Base-by-base conservation (phyloP, 2,329 filamentous ascomycete species). In the Zasmidium citrigriseum region DNA sequence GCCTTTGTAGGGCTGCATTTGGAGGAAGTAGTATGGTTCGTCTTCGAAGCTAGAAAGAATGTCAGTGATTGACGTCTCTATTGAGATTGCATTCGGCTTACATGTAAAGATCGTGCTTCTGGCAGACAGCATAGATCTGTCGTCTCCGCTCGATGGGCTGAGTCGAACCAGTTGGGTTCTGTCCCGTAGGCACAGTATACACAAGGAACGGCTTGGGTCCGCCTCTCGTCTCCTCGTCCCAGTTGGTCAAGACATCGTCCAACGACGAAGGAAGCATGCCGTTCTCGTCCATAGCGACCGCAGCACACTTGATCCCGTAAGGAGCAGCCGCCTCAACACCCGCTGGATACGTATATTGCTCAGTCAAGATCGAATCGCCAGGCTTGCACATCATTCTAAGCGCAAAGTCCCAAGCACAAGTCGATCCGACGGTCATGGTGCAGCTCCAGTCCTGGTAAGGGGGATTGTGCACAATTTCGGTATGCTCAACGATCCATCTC, bases 11-110 rank as follows among this genome's bases (percentile, higher is more conserved):
- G 88, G 86, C 67, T 90, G 86, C 89, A 92, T 90, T 75, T 96
- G 93, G 34, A 96, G 81, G 78, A 93, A 96, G 77, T 96, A 96
- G 78, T 96, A 96, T 1, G 93, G 93, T 73, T 96, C 93, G 72
- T 96, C 93, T 77, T 97, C 93, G 66, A 96, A 78, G 70, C 47
- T 49, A 23, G 16, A 16, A 7, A 18, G 48, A 45, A 45, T n/a
- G 21, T 52, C 20, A 52, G 50, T 21, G 9, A 4, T 29, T 14
- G 27, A 29, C 4, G 18, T 41, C 4, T 16, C 4, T 44, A 11
- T 22, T 24, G n/a, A 9, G 34, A 22, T 29, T 34, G 9, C n/a
- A 38, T 21, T 38, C 5, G 22, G 16, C 50, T 52, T 18, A 52
- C 29, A 97, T 93, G 77, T 85, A 89, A 44, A 96, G 70, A 70